Evolutionary conservation across 1,284 basidiomycete genomes (phyloP).

Genomic region (Tylopilus orsonianus): DNA sequence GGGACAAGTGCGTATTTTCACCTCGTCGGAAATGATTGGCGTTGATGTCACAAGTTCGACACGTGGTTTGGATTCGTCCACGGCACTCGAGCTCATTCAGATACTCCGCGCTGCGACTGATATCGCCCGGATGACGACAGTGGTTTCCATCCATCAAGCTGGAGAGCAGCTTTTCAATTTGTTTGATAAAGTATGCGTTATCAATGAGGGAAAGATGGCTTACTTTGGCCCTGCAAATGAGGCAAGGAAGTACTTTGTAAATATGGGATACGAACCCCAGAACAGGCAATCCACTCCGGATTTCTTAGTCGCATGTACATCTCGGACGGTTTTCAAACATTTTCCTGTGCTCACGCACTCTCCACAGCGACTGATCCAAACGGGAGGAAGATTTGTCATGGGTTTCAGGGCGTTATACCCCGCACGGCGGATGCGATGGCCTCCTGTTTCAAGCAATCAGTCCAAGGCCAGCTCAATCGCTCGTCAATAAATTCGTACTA

Average conservation of each 20-base stretch:
- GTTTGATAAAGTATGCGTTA: constrained; percentile 71
- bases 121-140: constrained; percentile 49
- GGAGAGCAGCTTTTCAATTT: constrained; percentile 51
- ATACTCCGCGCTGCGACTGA: constrained; percentile 63
- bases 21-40: background rate
- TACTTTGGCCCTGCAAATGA: constrained; percentile 64
- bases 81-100: constrained; percentile 65
- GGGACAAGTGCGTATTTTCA: constrained; percentile 47
- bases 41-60: constrained; percentile 47
- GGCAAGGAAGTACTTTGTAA: constrained; percentile 66
- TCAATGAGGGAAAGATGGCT: constrained; percentile 72
- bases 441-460: constrained; percentile 35
- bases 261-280: constrained; percentile 65
- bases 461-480: constrained; percentile 29
- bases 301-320: too few species aligned
- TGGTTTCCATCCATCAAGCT: constrained; percentile 74
- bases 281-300: constrained; percentile 68
- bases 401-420: constrained; percentile 52
- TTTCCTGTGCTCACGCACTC: too few species aligned
- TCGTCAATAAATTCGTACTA: constrained; percentile 39
- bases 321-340: too few species aligned
- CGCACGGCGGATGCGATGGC: constrained; percentile 64
- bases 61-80: constrained; percentile 71
- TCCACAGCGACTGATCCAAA: constrained; percentile 62
- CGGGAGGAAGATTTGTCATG: constrained; percentile 54